Evolutionary conservation across 371 early-diverging fungal species (phyloP).

Genomic region (Zopfochytrium polystomum): DNA sequence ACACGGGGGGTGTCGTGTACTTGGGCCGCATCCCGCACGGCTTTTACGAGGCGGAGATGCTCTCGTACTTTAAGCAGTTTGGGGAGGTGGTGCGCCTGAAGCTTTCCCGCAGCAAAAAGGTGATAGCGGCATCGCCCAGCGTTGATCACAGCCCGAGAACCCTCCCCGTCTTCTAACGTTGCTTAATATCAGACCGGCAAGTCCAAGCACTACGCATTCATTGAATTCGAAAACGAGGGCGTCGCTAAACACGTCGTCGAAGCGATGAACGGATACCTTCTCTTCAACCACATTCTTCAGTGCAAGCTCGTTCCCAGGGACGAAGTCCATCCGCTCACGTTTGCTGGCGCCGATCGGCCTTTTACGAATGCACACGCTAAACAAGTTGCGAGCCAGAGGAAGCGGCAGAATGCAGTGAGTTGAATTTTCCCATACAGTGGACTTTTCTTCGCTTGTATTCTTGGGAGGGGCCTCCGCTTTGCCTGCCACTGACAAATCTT

Average conservation of each 20-base stretch:
- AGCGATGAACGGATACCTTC: constrained; percentile 90
- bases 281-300: constrained; percentile 76
- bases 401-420: constrained; percentile 65
- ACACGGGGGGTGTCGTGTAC: constrained; percentile 86
- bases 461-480: neutral
- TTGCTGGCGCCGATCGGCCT: constrained; percentile 59
- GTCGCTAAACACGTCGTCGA: constrained; percentile 89
- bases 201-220: constrained; percentile 89
- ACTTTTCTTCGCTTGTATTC: neutral
- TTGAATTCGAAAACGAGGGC: constrained; percentile 74
- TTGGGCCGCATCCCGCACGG: constrained; percentile 91
- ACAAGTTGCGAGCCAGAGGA: constrained; percentile 51
- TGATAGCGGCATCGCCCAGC: constrained; percentile 5
- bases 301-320: constrained; percentile 69
- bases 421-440: neutral
- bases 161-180: neutral
- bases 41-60: constrained; percentile 92
- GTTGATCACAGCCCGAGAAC: neutral
- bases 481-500: neutral
- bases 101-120: constrained; percentile 81
- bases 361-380: constrained; percentile 59
- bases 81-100: constrained; percentile 77
- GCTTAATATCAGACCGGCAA: constrained; percentile 60
- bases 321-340: constrained; percentile 69
- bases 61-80: constrained; percentile 86